phyloP scores from a whole-genome alignment of 1,139 yeast species.

The Maudiozyma humilis region DNA sequence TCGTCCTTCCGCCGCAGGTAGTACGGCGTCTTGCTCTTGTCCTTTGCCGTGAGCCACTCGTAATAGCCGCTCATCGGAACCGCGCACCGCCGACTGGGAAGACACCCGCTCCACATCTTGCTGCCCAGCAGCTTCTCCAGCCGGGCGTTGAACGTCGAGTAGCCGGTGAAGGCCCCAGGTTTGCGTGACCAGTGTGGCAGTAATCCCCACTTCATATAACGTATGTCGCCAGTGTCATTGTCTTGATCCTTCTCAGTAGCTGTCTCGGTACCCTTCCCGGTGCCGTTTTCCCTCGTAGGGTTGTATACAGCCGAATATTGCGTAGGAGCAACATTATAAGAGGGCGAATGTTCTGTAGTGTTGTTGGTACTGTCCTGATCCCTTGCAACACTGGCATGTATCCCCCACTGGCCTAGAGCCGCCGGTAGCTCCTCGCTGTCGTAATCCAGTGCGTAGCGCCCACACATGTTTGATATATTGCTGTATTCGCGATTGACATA shows the following conservation, averaged over 20 bases:
- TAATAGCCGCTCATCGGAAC: conserved; percentile 78
- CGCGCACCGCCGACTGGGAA: conserved; percentile 43
- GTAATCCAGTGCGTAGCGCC: conserved; percentile 38
- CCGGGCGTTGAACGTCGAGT: conserved; percentile 56
- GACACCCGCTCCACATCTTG: conserved; percentile 40
- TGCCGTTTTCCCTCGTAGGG: no score
- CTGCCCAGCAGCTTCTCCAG: conserved; percentile 44
- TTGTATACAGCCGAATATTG: conserved; percentile 39
- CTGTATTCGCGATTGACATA: not conserved
- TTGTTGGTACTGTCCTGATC: not conserved
- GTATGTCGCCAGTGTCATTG: conserved; percentile 18
- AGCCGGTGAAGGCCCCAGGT: conserved; percentile 30
- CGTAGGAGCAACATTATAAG: conserved; percentile 49
- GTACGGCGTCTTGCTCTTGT: conserved; percentile 41
- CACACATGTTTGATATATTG: conserved; percentile 35
- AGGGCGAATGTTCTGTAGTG: not conserved
- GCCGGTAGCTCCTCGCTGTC: conserved; percentile 17
- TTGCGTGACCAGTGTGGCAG: conserved; percentile 45
- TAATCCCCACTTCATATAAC: conserved; percentile 55
- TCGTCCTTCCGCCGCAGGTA: conserved; percentile 49
- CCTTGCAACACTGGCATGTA: conserved; percentile 6
- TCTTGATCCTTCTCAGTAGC: not conserved
- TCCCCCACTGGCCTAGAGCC: conserved; percentile 11
- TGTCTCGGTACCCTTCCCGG: no score
- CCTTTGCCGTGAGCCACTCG: conserved; percentile 49